Evolutionary conservation across 306 rosid genomes (phyloP), one percentile per base, ranked within the genome.

Genomic region (Canavalia ensiformis): DNA sequence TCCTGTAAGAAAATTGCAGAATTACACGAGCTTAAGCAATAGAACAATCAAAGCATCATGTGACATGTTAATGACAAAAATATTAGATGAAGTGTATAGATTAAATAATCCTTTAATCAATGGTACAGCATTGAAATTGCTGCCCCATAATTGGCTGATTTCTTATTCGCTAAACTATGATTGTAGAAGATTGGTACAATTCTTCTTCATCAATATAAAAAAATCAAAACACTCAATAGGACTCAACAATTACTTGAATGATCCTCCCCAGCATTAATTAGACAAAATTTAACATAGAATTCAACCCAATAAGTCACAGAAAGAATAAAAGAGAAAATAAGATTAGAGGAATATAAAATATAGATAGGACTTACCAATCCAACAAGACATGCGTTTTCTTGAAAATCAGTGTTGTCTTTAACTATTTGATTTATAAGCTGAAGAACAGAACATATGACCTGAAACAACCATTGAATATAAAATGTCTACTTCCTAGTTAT

Each of bases 371-470:
- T 90, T 85, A 96, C 99, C 93, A 96, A 83, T 85, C 99, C 99
- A 81, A 96, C 96, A 83, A 93, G 97, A 82, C 99, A 93, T 2
- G 99, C 99, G 68, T 93, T 96, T 88, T 93, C 99, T 83, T 90
- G 99, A 81, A 93, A 93, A 84, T 92, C 99, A 50, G 89, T 82
- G 78, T 92, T 96, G 86, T 93, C 98, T 72, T 85, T 96, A 76
- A 96, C 82, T 68, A 96, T 88, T 89, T 89, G 99, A 89, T 96
- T 96, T 86, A 93, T 82, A 82, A 96, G 94, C 87, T 96, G 98
- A 83, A 96, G 98, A 82, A 93, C 99, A 47, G 98, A 92, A 85
- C 99, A 96, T 81, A 90, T 89, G 76, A 93, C 91, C 99, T 96
- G 97, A 56, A 80, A 82, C 52, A 77, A 79, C 47, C 42, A 49